Conservation (phyloP, 140 eudicot genomes). For the Ambrosia hybrid region DNA sequence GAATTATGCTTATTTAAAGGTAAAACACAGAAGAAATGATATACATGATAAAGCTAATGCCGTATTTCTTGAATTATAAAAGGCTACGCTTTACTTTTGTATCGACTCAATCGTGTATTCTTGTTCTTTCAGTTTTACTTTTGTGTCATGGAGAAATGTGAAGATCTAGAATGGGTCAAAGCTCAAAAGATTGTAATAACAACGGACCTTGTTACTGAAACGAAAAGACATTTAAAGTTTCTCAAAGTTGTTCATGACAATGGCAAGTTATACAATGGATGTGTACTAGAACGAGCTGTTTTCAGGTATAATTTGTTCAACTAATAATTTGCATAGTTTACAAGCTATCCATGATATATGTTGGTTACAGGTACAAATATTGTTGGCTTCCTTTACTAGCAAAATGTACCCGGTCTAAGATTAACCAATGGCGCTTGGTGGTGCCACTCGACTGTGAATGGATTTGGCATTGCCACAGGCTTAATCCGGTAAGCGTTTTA, state of each 20-base stretch:
- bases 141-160: constrained; percentile 36
- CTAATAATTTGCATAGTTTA: too few species aligned
- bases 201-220: constrained; percentile 53
- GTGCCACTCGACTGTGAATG: constrained; percentile 88
- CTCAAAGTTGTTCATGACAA: constrained; percentile 56
- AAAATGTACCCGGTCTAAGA: constrained; percentile 38
- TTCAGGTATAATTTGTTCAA: constrained; percentile 38
- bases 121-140: neutral
- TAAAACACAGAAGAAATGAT: constrained; percentile 17
- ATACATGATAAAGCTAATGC: constrained; percentile 8
- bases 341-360: neutral
- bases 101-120: neutral
- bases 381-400: constrained; percentile 87
- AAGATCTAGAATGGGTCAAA: constrained; percentile 56
- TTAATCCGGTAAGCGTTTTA: constrained; percentile 61
- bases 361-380: constrained; percentile 51
- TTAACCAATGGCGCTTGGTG: constrained; percentile 48
- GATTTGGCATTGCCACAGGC: constrained; percentile 90
- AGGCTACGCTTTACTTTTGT: constrained; percentile 9
- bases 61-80: constrained; percentile 17
- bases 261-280: constrained; percentile 56
- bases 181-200: constrained; percentile 60
- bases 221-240: constrained; percentile 55
- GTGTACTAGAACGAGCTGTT: constrained; percentile 50
- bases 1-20: constrained; percentile 15